phyloP scores from a whole-genome alignment of 257 asterid species.

The Fraxinus pennsylvanica region DNA sequence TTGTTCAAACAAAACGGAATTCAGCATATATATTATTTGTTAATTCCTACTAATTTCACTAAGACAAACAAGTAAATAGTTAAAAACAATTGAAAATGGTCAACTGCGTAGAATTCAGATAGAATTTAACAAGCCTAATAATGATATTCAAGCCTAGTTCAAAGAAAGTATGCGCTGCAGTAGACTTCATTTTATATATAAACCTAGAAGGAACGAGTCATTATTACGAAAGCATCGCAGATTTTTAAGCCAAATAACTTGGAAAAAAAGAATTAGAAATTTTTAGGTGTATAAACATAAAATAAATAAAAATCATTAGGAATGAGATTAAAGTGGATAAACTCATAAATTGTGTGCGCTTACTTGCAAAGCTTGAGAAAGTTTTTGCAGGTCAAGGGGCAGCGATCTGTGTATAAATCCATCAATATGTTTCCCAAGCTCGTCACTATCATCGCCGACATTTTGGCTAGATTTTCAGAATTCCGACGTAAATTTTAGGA shows the following conservation, averaged over 20 bases:
- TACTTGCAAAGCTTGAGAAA: slow-evolving; percentile 95
- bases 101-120: no score
- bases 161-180: no score
- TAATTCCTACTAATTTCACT: background rate
- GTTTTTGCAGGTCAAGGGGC: slow-evolving; percentile 91
- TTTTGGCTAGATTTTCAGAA: slow-evolving; percentile 15
- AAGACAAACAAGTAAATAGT: background rate
- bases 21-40: background rate
- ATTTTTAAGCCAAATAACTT: background rate
- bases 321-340: background rate
- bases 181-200: no score
- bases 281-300: background rate
- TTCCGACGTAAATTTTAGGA: background rate
- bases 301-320: background rate
- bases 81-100: background rate
- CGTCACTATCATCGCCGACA: slow-evolving; percentile 93
- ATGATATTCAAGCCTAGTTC: no score
- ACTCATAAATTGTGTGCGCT: background rate
- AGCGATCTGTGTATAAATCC: slow-evolving; percentile 77
- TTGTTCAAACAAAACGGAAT: slow-evolving; percentile 13
- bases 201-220: background rate
- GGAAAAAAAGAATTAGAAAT: background rate
- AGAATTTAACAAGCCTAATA: no score
- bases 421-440: slow-evolving; percentile 86
- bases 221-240: background rate